Evolutionary conservation across 1,139 yeast genomes (phyloP), one percentile per base, ranked within the genome.

Genomic region (Kodamaea plutei): DNA sequence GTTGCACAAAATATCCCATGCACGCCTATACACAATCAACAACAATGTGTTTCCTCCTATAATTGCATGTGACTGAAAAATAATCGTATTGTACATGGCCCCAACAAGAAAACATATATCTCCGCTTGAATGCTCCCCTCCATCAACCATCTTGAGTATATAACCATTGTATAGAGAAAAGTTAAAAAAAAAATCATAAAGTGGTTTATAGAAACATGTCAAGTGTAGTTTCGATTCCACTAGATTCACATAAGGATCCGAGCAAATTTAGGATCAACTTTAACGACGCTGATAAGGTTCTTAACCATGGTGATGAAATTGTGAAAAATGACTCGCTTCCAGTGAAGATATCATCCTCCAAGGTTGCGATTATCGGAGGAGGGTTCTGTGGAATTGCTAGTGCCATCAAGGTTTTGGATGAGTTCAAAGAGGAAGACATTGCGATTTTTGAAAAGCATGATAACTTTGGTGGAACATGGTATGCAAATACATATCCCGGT

Each of bases 391-490:
- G 77, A 5, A 50, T 71, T 35, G 60, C 56, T 16, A 39, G 56
- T 8, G 61, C 64, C 2, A 38, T 65, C 27, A 55, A 50, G 38
- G 52, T 53, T 32, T 49, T 51, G 31, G 56, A 55, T 30, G 51
- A 54, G 21, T 50, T 56, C 43, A 59, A 53, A 24, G 59, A 45
- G 29, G 48, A 50, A 28, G 75, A 56, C 46, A 56, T 57, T 39
- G 58, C 46, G 14, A 50, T 70, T 5, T 69, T 64, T 38, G 78
- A 72, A 37, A 63, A 64, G 38, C 73, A 65, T 36, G 55, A 51
- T 29, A 52, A 61, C 30, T 57, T 69, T 36, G 78, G 78, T n/a
- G 78, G 78, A 5, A 69, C 76, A 22, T 72, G 78, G 78, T 64
- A 61, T 47, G 72, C 73, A 30, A 72, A 72, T 41, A 58, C 73